Evolutionary conservation across 208 protist species (phyloP), one percentile per base, ranked within the genome.

Genomic region (Wallacemonas collosoma): DNA sequence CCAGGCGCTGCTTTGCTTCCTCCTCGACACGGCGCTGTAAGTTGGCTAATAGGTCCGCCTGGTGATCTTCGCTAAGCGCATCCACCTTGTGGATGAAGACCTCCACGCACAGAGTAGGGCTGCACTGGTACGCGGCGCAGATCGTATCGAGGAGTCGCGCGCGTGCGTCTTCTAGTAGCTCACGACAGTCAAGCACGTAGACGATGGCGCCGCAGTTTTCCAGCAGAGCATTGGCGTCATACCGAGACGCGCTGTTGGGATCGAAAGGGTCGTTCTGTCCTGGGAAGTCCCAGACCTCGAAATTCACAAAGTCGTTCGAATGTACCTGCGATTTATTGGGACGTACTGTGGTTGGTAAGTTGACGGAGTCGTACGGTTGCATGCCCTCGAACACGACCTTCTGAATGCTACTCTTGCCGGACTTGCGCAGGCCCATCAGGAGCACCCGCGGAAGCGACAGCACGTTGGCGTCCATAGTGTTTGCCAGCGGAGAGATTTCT

Each of bases 31-130:
- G 79, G 41, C 89, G 88, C 78, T 95, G 87, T 61, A 96, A 76
- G 53, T 79, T 90, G 12, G 83, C 82, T 47, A 95, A 81, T 9
- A 95, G 79, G 70, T 96, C 89, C 6, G 83, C 74, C 76, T 96
- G 89, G 53, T 96, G 89, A 44, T 93, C 89, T 69, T 96, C 92
- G 50, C 85, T 94, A 14, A 96, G 80, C 26, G 86, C 86, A 71
- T 96, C 92, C 39, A 95, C 92, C 66, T 96, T 96, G 81, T 96
- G 92, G 55, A 96, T 93, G 63, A 96, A 96, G 39, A 96, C 92
- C 77, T 96, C 92, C 5, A 94, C 77, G 60, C 80, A 91, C 7
- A 96, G 81, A 40, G 88, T 79, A 0, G 86, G 89, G 77, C 90
- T 91, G 75, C 87, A 86, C 36, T 78, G 73, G 62, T 95, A 88